Evolutionary conservation across 169 alveolate genomes (phyloP), one percentile per base, ranked within the genome.

Genomic region (Babesia bovis): DNA sequence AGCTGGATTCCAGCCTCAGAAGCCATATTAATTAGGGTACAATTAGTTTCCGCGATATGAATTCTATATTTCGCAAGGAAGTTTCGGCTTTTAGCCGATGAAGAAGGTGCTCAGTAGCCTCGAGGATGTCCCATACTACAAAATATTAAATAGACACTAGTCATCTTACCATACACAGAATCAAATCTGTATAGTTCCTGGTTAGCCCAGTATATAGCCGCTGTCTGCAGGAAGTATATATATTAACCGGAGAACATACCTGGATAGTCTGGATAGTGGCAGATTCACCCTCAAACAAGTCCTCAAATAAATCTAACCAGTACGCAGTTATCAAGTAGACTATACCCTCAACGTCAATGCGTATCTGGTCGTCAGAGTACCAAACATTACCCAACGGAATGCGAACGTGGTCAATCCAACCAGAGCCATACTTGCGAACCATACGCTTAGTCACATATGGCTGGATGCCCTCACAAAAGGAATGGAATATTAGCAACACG

Each of bases 141-240:
- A 21, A 3, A 12, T 5, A 7, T 10, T 10, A 4, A 30, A 47
- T 17, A 12, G 40, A 33, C 15, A 42, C 36, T 26, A 7, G 30
- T 19, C 21, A 6, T 21, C 83, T 63, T 61, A 81, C 84, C 91
- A 69, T 82, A 89, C 12, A 53, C 84, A 50, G 85, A 77, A 74
- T 84, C 90, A 44, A 89, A 89, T 35, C 85, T 79, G 40, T 89
- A 72, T n/a, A 89, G 71, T 66, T 89, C 93, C 59, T 89, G 93
- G 66, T 89, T 89, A 15, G 93, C 90, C 93, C 93, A 89, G 75
- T 85, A 89, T 17, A 89, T 89, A 5, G 93, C 84, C 21, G 93
- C 93, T 35, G 88, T 89, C 82, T 89, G 90, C 36, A 66, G 47
- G 41, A 35, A 53, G 12, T 44, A 60, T 4, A 72, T 4, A 4